A percentile compares a stretch with the other conserved stretches of the same genome.
phyloP scores from a whole-genome alignment of 768 basidiomycete species.

The Hydnomerulius pinastri region DNA sequence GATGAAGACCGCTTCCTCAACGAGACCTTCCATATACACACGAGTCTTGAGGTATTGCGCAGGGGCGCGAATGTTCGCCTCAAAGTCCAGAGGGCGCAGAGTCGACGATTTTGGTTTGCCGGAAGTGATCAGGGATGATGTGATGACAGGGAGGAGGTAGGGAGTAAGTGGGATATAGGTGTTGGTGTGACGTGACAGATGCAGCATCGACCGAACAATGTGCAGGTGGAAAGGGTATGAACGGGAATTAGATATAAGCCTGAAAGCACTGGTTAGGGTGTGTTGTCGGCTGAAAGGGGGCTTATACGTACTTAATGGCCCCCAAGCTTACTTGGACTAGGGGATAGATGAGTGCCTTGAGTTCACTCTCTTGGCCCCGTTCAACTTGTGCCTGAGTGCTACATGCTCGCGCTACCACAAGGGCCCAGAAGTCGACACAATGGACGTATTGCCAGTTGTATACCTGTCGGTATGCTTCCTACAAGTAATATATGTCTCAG shows the following conservation, averaged over 20 bases:
- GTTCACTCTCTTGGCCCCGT: conserved; percentile 66
- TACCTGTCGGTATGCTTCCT: conserved; percentile 92
- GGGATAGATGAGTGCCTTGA: conserved; percentile 91
- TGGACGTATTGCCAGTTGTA: conserved; percentile 99
- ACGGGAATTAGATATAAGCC: conserved; percentile 86
- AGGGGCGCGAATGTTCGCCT: conserved; percentile 83
- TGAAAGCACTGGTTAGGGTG: conserved; percentile 32
- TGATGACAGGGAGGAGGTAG: conserved; percentile 83
- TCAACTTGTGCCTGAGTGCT: conserved; percentile 55
- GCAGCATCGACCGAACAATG: conserved; percentile 83
- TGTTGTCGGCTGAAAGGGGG: not conserved
- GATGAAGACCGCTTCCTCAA: conserved; percentile 79
- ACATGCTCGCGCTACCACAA: conserved; percentile 84
- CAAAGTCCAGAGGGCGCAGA: conserved; percentile 86
- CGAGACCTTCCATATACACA: conserved; percentile 78
- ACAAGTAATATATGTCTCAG: conserved; percentile 9
- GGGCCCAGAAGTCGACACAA: conserved; percentile 93
- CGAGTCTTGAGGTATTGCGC: conserved; percentile 87
- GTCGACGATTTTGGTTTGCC: conserved; percentile 82
- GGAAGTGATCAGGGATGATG: conserved; percentile 65
- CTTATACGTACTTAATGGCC: conserved; percentile 74
- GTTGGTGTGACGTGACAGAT: conserved; percentile 79
- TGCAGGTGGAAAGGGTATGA: conserved; percentile 97
- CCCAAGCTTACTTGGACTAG: conserved; percentile 93
- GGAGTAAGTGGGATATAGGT: conserved; percentile 88